Evolutionary conservation across 2,329 filamentous ascomycete genomes (phyloP).

Genomic region (Didymosphaeria variabile): DNA sequence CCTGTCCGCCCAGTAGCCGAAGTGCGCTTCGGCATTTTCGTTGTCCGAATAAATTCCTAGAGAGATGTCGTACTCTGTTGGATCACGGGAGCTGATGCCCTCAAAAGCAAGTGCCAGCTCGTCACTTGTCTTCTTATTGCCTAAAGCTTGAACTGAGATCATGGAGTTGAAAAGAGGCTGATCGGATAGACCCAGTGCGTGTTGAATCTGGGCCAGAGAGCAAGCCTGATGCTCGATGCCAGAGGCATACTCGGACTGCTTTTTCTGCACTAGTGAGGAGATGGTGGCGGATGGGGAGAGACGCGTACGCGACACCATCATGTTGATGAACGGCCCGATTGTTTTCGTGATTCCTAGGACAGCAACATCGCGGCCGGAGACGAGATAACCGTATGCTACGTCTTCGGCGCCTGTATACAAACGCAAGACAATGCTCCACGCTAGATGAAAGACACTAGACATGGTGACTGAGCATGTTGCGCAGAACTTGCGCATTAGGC

Average conservation of each 20-base stretch:
- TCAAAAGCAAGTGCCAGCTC: slow-evolving; percentile 1
- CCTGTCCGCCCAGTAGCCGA: slow-evolving; percentile 1
- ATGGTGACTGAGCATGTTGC: slow-evolving; percentile 52
- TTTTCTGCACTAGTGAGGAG: neutral
- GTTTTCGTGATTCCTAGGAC: slow-evolving; percentile 53
- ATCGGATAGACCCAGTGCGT: slow-evolving; percentile 1
- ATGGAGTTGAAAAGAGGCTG: slow-evolving; percentile 7
- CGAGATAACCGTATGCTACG: slow-evolving; percentile 53
- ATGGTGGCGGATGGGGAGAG: neutral
- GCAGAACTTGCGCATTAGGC: slow-evolving; percentile 35
- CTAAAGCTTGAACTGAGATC: slow-evolving; percentile 1
- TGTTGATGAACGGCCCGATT: slow-evolving; percentile 52
- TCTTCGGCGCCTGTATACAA: slow-evolving; percentile 36
- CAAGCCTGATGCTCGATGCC: neutral
- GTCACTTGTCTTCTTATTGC: neutral
- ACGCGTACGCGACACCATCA: slow-evolving; percentile 20
- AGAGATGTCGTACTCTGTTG: slow-evolving; percentile 3
- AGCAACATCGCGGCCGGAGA: slow-evolving; percentile 45
- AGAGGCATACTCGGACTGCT: neutral
- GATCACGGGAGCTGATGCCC: neutral
- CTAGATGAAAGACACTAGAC: slow-evolving; percentile 42
- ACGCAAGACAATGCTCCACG: slow-evolving; percentile 40
- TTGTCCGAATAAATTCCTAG: slow-evolving; percentile 2
- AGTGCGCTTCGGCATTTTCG: neutral
- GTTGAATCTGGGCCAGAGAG: slow-evolving; percentile 5